phyloP scores from a whole-genome alignment of 2,329 filamentous ascomycete genomes.

The Apiospora aurea region DNA sequence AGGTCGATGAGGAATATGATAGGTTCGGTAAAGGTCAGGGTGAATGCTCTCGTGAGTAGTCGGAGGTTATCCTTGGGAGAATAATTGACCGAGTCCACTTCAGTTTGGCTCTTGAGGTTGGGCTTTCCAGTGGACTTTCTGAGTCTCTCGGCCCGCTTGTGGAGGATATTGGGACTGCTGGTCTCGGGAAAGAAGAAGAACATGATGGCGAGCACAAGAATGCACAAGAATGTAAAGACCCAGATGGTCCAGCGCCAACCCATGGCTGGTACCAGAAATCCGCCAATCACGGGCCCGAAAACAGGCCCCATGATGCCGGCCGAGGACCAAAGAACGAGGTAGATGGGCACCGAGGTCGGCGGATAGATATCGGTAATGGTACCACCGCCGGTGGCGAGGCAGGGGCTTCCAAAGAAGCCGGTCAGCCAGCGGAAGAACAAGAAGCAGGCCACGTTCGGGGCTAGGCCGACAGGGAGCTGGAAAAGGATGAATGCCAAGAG shows the following conservation, averaged over 20 bases:
- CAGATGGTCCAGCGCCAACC: constrained; percentile 58
- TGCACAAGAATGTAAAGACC: constrained; percentile 56
- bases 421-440: constrained; percentile 59
- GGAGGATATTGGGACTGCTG: constrained; percentile 57
- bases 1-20: constrained; percentile 57
- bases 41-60: constrained; percentile 33
- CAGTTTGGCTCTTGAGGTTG: constrained; percentile 57
- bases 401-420: constrained; percentile 51
- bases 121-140: constrained; percentile 41
- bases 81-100: constrained; percentile 48
- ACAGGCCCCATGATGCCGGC: constrained; percentile 49
- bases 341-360: constrained; percentile 33
- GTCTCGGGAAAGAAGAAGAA: constrained; percentile 64
- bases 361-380: constrained; percentile 40
- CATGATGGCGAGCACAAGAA: constrained; percentile 50
- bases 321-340: constrained; percentile 52
- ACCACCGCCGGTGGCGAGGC: constrained; percentile 39
- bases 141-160: constrained; percentile 58
- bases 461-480: constrained; percentile 59
- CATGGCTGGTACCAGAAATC: constrained; percentile 51
- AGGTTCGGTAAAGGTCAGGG: constrained; percentile 55
- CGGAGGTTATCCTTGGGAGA: constrained; percentile 1
- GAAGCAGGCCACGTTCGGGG: constrained; percentile 60
- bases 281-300: constrained; percentile 55
- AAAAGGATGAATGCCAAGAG: constrained; percentile 65